Evolutionary conservation across 805 yeast genomes (phyloP), one percentile per base, ranked within the genome.

Genomic region (Candida tibetensis): DNA sequence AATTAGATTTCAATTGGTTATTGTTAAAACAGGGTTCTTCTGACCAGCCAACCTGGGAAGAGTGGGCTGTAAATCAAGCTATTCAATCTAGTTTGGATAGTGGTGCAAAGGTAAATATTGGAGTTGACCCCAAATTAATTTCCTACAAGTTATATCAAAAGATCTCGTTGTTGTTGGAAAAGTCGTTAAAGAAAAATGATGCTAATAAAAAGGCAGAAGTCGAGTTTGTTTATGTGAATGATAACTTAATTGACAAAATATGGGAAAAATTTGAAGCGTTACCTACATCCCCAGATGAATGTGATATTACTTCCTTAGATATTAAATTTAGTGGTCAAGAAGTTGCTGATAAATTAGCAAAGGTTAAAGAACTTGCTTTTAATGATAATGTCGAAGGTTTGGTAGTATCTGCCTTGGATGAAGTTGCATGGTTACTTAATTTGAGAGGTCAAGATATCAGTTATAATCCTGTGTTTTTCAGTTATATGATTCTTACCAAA

Each of bases 161-260:
- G 35, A 44, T 76, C 17, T 51, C 60, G 36, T 40, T 44, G 5
- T 31, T 62, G 6, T 58, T 75, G 34, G 51, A 54, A 16, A 48
- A 56, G 3, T 60, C 60, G 30, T 31, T 56, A 9, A 30, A 42
- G 15, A 48, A 43, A 13, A 45, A 43, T 3, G 43, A 43, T 10
- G 34, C 44, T 18, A 40, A 51, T 17, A 45, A 55, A 5, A 54
- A 55, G 26, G 69, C 64, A 2, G 61, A 64, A 34, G 66, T 74
- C 14, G 69, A 63, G 40, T 48, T 77, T 10, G 63, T 68, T 6
- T 63, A 79, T 0, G 60, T 74, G n/a, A 53, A 57, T 38, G 73
- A 67, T 12, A 91, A 91, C 57, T 69, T 93, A 48, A 66, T 93
- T 21, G 96, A 87, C 50, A 50, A 53, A 17, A 81, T 89, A 14